Conservation (phyloP, 1,139 yeast species). For the Diutina mesorugosa region DNA sequence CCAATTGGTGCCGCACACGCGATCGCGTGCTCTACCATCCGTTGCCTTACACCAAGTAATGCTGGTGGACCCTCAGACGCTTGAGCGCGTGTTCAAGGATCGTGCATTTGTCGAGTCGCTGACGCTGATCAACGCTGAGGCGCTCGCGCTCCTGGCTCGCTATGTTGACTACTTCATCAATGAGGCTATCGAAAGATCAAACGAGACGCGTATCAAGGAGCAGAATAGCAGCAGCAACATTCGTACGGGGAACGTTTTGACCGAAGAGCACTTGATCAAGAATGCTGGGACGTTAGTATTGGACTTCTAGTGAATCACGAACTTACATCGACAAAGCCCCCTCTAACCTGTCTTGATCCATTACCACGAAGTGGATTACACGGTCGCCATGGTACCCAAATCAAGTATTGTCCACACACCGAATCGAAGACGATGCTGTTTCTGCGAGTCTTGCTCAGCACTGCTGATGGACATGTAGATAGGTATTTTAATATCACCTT, state of each 20-base stretch:
- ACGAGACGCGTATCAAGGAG: conserved; percentile 28
- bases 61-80: conserved; percentile 16
- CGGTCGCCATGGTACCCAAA: not conserved
- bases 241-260: not conserved
- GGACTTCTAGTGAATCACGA: conserved; percentile 25
- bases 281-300: conserved; percentile 44
- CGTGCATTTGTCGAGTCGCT: conserved; percentile 33
- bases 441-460: not conserved
- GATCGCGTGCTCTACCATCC: not conserved
- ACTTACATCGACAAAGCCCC: not conserved
- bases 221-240: not conserved
- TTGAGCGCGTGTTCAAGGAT: conserved; percentile 43
- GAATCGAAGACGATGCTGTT: not conserved
- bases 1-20: not conserved
- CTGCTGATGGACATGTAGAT: not conserved
- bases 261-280: conserved; percentile 27
- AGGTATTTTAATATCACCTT: not conserved
- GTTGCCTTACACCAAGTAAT: too few relatives aligned
- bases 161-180: conserved; percentile 47
- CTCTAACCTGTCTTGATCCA: not conserved
- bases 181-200: conserved; percentile 52
- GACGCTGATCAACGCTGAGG: conserved; percentile 36
- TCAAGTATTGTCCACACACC: not conserved
- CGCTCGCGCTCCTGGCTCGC: conserved; percentile 39
- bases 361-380: not conserved